Base-by-base conservation (phyloP, 345 rosid species). In the Brassica nigra region DNA sequence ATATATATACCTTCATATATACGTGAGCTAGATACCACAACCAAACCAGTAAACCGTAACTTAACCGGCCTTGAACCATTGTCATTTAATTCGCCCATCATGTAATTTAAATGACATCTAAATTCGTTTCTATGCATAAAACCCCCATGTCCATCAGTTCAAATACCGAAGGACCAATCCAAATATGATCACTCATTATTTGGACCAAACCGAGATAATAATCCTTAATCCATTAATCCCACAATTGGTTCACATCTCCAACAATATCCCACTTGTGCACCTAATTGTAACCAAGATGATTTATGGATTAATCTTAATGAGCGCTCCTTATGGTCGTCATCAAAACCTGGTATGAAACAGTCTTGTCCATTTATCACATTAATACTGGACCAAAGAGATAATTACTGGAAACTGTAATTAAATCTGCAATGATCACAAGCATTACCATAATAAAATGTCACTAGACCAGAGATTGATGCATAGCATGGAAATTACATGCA, bases 211-310 rank as follows among this genome's bases (percentile, higher is more conserved):
- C 15, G 4, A 15, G 18, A 65, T 36, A 27, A 16, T 7, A 65
- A 65, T 65, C n/a, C 8, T 65, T 65, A 36, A 8, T 65, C 8
- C n/a, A 65, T 65, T 9, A 16, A 9, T 62, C 30, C 8, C 49
- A 65, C 69, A 15, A 16, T 63, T 31, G 68, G 27, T 64, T 64
- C 47, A 33, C 14, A 64, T 64, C 23, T 31, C 42, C 66, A 52
- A 52, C 58, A 52, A 52, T 52, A 1, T 57, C 62, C 62, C 62
- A 9, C 62, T 58, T 23, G 30, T 20, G 30, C 14, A 58, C 30
- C 62, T 58, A 58, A 58, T 20, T 20, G 12, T 58, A 30, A 58
- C 62, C 62, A 20, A 58, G 5, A 58, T 58, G 11, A 8, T 58
- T 58, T 58, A 20, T 58, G 29, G 33, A 59, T 9, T 59, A 59